phyloP scores from a whole-genome alignment of 2,329 filamentous ascomycete genomes.

The Fusarium guadeloupense region DNA sequence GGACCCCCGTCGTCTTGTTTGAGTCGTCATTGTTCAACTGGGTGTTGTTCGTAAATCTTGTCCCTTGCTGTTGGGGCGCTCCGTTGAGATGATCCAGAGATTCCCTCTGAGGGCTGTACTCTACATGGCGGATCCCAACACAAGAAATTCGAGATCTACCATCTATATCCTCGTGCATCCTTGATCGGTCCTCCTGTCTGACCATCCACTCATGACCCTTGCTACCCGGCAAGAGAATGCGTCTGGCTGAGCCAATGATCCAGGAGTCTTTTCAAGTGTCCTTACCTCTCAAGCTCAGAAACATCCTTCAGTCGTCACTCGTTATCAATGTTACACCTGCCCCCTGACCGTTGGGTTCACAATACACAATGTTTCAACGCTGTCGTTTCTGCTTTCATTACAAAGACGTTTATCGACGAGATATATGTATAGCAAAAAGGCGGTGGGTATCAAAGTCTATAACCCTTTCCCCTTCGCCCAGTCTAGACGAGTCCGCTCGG shows the following conservation, averaged over 20 bases:
- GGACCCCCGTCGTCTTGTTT: constrained; percentile 5
- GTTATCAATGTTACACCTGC: background rate
- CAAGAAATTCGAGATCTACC: no score
- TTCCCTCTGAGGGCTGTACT: background rate
- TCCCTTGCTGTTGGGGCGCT: background rate
- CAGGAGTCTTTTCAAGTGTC: background rate
- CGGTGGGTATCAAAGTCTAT: constrained; percentile 38
- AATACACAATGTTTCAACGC: background rate
- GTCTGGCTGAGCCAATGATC: background rate
- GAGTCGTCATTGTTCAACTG: constrained; percentile 2
- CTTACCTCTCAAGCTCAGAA: background rate
- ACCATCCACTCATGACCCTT: constrained; percentile 9
- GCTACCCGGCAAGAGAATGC: background rate
- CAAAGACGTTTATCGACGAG: constrained; percentile 6
- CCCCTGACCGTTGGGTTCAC: background rate
- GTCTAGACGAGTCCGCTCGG: constrained; percentile 24
- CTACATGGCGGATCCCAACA: no score
- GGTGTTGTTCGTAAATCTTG: constrained; percentile 2
- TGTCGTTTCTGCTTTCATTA: constrained; percentile 28
- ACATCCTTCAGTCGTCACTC: background rate
- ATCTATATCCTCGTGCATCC: no score
- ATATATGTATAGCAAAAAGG: constrained; percentile 12
- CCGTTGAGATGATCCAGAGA: constrained; percentile 7
- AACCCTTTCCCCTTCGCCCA: constrained; percentile 26
- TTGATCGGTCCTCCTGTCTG: background rate